Percentiles rank a stretch among this genome's conserved stretches.
Conservation (phyloP, 1,139 yeast genomes). For the Hanseniaspora sp. region DNA sequence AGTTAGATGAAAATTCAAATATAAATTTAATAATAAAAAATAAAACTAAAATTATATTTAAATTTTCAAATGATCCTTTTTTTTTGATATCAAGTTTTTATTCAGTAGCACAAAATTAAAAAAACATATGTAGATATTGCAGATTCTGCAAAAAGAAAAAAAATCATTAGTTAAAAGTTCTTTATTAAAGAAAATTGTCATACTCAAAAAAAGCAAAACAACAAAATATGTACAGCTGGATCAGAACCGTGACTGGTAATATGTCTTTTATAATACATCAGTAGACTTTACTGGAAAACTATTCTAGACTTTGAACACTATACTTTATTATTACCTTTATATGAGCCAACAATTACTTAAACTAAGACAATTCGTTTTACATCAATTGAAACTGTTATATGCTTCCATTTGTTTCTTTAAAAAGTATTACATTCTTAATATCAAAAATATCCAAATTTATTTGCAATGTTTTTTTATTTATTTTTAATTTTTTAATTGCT, state of each 20-base stretch:
- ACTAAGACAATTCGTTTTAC: not conserved
- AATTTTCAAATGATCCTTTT: not conserved
- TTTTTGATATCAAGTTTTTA: not conserved
- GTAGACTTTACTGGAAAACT: conserved; percentile 13
- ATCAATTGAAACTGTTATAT: too few relatives aligned
- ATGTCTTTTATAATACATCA: conserved; percentile 15
- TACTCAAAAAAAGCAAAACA: conserved; percentile 1
- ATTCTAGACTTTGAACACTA: conserved; percentile 12
- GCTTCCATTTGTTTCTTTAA: too few relatives aligned
- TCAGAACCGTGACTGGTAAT: conserved; percentile 11
- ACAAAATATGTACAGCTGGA: conserved; percentile 10
- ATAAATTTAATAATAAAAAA: too few relatives aligned
- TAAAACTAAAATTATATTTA: too few relatives aligned
- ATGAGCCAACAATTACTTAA: not conserved
- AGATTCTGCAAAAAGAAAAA: not conserved
- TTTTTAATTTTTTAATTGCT: not conserved
- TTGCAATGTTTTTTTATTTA: not conserved
- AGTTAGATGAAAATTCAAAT: not conserved
- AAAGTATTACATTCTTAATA: too few relatives aligned
- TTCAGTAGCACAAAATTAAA: not conserved
- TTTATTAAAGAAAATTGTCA: not conserved
- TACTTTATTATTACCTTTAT: not conserved
- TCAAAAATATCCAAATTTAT: too few relatives aligned
- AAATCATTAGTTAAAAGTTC: not conserved
- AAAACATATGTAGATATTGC: too few relatives aligned